Percentiles rank a stretch among this genome's conserved stretches.
Evolutionary conservation across 2,329 filamentous ascomycete species (phyloP).

Genomic region (Graphilbum ipis-grandicollis): DNA sequence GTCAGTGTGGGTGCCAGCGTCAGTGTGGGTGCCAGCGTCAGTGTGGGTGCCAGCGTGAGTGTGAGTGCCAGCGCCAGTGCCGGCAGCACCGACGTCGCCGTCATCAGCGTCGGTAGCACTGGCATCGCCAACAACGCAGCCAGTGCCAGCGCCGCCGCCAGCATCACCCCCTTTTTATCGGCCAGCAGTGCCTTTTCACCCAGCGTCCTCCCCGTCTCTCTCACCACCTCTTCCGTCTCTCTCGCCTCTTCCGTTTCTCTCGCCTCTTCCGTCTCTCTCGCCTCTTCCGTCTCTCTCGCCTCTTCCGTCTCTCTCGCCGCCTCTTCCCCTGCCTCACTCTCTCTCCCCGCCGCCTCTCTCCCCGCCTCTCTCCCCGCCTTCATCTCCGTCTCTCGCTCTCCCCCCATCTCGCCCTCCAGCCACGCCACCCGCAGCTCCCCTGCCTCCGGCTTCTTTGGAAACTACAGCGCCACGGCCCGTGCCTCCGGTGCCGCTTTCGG

Average conservation of each 20-base stretch:
- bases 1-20: not conserved
- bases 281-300: not conserved
- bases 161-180: too few relatives aligned
- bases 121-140: not conserved
- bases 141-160: not conserved
- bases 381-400: too few relatives aligned
- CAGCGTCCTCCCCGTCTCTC: not conserved
- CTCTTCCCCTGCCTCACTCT: not conserved
- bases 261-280: not conserved
- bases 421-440: too few relatives aligned
- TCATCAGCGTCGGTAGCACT: not conserved
- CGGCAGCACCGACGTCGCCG: too few relatives aligned
- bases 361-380: not conserved
- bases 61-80: too few relatives aligned
- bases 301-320: not conserved
- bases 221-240: not conserved
- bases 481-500: too few relatives aligned
- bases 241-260: not conserved
- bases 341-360: not conserved
- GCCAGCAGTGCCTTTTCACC: not conserved
- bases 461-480: too few relatives aligned
- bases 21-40: not conserved
- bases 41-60: too few relatives aligned
- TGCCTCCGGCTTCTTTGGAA: too few relatives aligned
- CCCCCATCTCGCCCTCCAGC: too few relatives aligned